These are phyloP conservation scores for Cryptococcus amylolentus DNA, from an alignment of 1,284 basidiomycete species.

Conservation along the genomic window DNA sequence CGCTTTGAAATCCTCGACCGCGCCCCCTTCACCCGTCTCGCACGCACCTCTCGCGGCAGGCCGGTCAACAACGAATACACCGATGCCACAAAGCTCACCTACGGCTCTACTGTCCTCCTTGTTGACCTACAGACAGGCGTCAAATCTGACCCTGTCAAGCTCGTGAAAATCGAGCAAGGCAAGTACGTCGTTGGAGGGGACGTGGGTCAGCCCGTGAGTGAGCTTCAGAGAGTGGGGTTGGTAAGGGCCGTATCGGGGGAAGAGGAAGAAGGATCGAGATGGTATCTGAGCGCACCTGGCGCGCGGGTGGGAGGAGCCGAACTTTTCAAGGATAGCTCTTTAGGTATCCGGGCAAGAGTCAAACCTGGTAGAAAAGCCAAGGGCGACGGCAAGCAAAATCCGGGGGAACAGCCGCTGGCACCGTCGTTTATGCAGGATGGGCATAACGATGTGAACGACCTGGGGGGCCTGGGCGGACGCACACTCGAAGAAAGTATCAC, in stretches of 20 bases:
- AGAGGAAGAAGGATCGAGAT: slow-evolving; percentile 22
- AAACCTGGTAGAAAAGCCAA: neutral
- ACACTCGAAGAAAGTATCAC: neutral
- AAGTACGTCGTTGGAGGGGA: slow-evolving; percentile 69
- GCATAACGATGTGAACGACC: neutral
- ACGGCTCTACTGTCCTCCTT: slow-evolving; percentile 82
- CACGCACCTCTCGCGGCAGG: slow-evolving; percentile 2
- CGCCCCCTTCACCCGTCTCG: slow-evolving; percentile 10
- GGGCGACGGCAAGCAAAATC: neutral
- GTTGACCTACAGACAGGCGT: slow-evolving; percentile 80
- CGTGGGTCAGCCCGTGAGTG: slow-evolving; percentile 67
- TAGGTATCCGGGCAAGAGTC: neutral
- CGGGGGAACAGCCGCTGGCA: neutral
- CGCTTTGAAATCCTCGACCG: slow-evolving; percentile 33
- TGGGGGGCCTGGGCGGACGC: neutral
- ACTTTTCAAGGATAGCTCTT: slow-evolving; percentile 3
- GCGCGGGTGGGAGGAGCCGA: slow-evolving; percentile 41
- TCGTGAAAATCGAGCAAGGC: slow-evolving; percentile 90
- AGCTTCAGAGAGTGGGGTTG: slow-evolving; percentile 92
- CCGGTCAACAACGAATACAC: slow-evolving; percentile 55
- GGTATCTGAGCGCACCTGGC: slow-evolving; percentile 41
- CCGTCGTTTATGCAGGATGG: neutral
- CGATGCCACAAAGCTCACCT: slow-evolving; percentile 67
- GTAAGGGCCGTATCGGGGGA: slow-evolving; percentile 58
- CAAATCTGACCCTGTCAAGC: slow-evolving; percentile 77